Base-by-base conservation (phyloP, 108 stramenopile genomes). In the Aurantiochytrium sp. region DNA sequence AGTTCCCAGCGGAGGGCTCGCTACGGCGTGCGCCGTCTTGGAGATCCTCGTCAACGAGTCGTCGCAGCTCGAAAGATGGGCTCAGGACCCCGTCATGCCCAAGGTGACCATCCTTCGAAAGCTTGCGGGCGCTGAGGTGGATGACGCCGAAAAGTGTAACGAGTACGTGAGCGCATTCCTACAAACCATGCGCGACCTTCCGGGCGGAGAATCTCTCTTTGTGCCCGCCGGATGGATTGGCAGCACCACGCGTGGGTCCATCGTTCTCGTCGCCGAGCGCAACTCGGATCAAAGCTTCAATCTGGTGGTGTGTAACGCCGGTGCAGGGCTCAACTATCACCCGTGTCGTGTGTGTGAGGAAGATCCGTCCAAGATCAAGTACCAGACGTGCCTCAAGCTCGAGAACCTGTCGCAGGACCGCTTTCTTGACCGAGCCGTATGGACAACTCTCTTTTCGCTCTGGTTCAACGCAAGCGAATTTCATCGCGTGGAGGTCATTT, bases 351-450 rank as follows among this genome's bases (percentile, higher is more conserved):
- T 83, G 43, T 83, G 76, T 23, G 76, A 83, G 76, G 76, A 83
- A 23, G 89, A 89, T 12, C 42, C 89, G 43, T 12, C 89, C 25
- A 89, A 89, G 58, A 89, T 89, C 28, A 89, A 89, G 89, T 89
- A 89, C 72, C 72, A 76, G 89, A 89, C 89, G 19, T 89, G 89
- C 72, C 55, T 89, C 14, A 25, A 35, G 72, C 23, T 89, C 10
- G 72, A 73, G 19, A 83, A 89, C 35, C 28, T 89, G 25, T n/a
- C 19, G 0, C 35, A 16, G 51, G 53, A 47, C 18, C 72, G 89
- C 43, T 73, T 89, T 25, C 23, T 72, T 29, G 71, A 47, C 28
- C 47, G 18, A 4, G 51, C 72, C 12, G 23, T 89, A 4, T 76
- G 89, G 89, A 72, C 55, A 19, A 76, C 72, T 3, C 14, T 72